Base-by-base conservation (phyloP, 2,329 filamentous ascomycete species). In the Aspergillus sp. region DNA sequence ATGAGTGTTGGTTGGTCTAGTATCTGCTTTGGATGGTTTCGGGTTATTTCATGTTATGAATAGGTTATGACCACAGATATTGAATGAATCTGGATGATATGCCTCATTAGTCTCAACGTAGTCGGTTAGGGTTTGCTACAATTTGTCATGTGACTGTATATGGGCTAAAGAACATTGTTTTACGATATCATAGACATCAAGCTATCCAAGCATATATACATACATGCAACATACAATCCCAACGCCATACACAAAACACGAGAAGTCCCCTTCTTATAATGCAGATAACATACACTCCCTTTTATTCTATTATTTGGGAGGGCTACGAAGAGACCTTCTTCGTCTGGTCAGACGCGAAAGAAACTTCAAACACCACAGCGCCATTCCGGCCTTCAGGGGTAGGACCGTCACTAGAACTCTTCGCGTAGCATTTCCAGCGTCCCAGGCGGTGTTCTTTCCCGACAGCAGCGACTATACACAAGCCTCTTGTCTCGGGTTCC, bases 401-500 rank as follows among this genome's bases (percentile, higher is more conserved):
- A 38, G 59, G 41, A 12, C 67, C 65, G 32, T 66, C 57, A 35
- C 62, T 51, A 45, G 62, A 66, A 45, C 67, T 70, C 43, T 74
- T 69, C 19, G 59, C 53, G 46, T 67, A 70, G 38, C 64, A 61
- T 69, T 84, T 84, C 90, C 90, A 97, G 53, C 87, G 78, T 3
- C 90, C 93, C 38, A 96, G 73, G 41, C 89, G 81, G 67, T 90
- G 86, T 69, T 96, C 88, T 62, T 87, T 91, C 32, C 88, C 90
- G 1, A 95, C 79, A 13, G 85, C 93, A n/a, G 84, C 88, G 10
- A 94, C 84, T 23, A 97, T 79, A 58, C 88, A 91, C 2, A 96
- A 69, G 1, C 90, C 90, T 17, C 62, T 63, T 43, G 61, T 57
- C 42, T 68, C 63, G 12, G 64, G 47, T 48, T 86, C 81, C 17